A percentile compares a stretch with the other conserved stretches of the same genome.
Conservation (phyloP, 2,329 filamentous ascomycete species). For the Eutypa lata region DNA sequence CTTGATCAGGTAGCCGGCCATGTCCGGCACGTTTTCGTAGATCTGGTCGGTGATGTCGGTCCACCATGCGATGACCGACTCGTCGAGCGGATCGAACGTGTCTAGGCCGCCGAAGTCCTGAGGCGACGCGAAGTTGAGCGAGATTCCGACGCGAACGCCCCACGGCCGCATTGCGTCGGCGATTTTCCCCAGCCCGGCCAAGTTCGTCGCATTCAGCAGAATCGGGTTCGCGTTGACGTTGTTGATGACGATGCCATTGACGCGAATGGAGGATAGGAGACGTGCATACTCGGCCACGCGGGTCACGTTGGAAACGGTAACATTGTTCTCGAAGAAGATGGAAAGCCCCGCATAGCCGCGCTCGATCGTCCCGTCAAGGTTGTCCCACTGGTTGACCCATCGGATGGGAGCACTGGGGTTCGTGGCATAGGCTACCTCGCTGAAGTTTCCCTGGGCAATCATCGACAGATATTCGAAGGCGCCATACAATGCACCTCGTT, state of each 20-base stretch:
- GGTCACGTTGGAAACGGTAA: conserved; percentile 55
- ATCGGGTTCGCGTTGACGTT: conserved; percentile 68
- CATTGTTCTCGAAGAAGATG: conserved; percentile 63
- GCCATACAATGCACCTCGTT: conserved; percentile 66
- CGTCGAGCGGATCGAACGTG: conserved; percentile 65
- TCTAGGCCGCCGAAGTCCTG: conserved; percentile 50
- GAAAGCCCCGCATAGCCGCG: conserved; percentile 65
- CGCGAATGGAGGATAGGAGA: conserved; percentile 60
- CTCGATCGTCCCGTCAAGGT: conserved; percentile 65
- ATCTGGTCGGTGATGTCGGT: conserved; percentile 54
- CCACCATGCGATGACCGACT: conserved; percentile 62
- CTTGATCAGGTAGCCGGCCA: conserved; percentile 68
- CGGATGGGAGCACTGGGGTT: conserved; percentile 49
- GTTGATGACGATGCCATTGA: conserved; percentile 67
- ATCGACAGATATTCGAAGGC: conserved; percentile 66
- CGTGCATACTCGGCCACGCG: conserved; percentile 62
- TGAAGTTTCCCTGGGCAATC: conserved; percentile 40
- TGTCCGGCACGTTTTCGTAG: conserved; percentile 60
- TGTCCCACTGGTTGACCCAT: conserved; percentile 75
- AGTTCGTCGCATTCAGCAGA: conserved; percentile 52
- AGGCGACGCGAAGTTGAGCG: conserved; percentile 67
- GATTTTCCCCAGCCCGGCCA: conserved; percentile 59
- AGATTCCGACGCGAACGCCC: conserved; percentile 62
- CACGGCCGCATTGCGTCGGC: conserved; percentile 66
- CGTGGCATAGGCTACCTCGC: conserved; percentile 51